Evolutionary conservation across 768 basidiomycete genomes (phyloP), one percentile per base, ranked within the genome.

Genomic region (Termitomyces sp.): DNA sequence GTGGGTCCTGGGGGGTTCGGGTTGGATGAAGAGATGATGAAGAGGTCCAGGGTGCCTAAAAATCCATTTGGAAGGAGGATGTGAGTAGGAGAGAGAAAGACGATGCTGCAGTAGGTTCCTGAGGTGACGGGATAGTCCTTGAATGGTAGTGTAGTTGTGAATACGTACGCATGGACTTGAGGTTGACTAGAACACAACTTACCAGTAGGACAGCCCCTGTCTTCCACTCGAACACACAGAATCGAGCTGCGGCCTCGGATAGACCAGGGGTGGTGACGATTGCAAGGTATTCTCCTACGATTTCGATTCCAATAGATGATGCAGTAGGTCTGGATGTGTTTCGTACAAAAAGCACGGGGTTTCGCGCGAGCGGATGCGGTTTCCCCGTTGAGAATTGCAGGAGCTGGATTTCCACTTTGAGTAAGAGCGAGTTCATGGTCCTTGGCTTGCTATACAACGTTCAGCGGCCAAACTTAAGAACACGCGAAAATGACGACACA

Each of bases 151-250:
- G 16, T 5, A 12, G 7, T 12, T 14, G n/a, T 18, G 39, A 46
- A n/a, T 10, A 34, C 10, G 18, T 5, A 22, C 6, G 12, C 4
- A 20, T 26, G 26, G 8, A 18, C 14, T 36, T 8, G 16, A 9
- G 16, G 36, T 37, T 5, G 16, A 8, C 18, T 4, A 6, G 12
- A 34, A 65, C 74, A 24, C 52, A 22, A 43, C 42, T 43, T 22
- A 78, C 78, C 62, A 72, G 66, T 56, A 70, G 69, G 3, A 74
- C 57, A 8, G 59, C 61, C 5, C 74, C 75, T 0, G 70, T 74
- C 59, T 67, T 69, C 80, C 80, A 82, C 27, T 80, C 68, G 54
- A 69, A 79, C 2, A 80, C 64, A 48, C 71, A 78, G 18, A 82
- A 63, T 4, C 61, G 60, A 55, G 78, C 72, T 5, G 63, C 46